Evolutionary conservation across 306 rosid genomes (phyloP), one percentile per base, ranked within the genome.

Genomic region (Astragalus glycyphyllos): DNA sequence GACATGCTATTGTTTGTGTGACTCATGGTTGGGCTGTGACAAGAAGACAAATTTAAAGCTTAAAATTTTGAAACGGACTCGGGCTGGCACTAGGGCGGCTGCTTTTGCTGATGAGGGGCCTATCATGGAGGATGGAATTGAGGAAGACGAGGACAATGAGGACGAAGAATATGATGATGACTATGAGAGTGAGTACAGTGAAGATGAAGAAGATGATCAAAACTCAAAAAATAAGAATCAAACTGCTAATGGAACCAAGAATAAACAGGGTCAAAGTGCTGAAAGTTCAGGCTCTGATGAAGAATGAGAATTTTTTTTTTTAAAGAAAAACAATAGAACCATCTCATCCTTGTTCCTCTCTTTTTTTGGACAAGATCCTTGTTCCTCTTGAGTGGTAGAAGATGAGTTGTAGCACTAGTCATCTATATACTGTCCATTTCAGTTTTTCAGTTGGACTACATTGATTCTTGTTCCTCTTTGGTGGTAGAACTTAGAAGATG

Each of bases 1-100:
- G 87, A 89, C 93, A n/a, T 79, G 96, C 72, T 90, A 86, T 79
- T 84, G 91, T 63, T 77, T 89, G 82, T 91, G 99, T 26, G 97
- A 94, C 78, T 86, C 97, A 51, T 94, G 99, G 99, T 77, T 91
- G 50, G 99, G 97, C 38, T 94, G 97, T 29, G 99, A 94, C 80
- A 87, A 80, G 56, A 87, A 71, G 82, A 80, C 91, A 60, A 86
- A 87, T 64, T 61, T 89, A 57, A 94, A 91, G 78, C 46, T 89
- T 56, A 94, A 90, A 78, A 38, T 94, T 71, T 82, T 90, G 91
- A 90, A 86, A 86, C 91, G 99, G n/a, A 91, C 97, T 31, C 86
- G 97, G 72, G 92, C 95, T 35, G 99, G 99, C 74, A 83, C 84
- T 61, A 82, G 97, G 58, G 90, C 85, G 4, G 84, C 72, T 58